phyloP scores from a whole-genome alignment of 441 rosid species.

The Eruca vesicaria region DNA sequence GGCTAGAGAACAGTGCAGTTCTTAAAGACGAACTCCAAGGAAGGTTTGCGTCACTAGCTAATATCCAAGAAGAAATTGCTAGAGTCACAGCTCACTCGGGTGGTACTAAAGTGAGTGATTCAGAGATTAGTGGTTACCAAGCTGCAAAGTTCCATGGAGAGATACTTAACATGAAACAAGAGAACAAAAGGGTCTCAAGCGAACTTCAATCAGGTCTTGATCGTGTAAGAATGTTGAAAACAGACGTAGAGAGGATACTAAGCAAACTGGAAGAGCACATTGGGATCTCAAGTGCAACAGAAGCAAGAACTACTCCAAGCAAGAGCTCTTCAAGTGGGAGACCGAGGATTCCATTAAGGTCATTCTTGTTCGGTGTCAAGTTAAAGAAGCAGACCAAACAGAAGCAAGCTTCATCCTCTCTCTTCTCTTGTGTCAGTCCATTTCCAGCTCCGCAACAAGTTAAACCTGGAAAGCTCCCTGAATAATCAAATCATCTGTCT shows the following conservation, averaged over 20 bases:
- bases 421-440: constrained; percentile 59
- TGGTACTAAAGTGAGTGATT: constrained; percentile 32
- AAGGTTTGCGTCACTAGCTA: constrained; percentile 53
- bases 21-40: constrained; percentile 67
- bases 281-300: constrained; percentile 40
- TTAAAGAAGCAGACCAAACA: constrained; percentile 51
- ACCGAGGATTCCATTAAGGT: constrained; percentile 65
- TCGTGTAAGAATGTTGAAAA: constrained; percentile 44
- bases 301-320: constrained; percentile 10
- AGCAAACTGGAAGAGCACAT: constrained; percentile 55
- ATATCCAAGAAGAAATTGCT: constrained; percentile 68
- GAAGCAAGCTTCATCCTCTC: constrained; percentile 40
- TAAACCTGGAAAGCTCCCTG: constrained; percentile 24
- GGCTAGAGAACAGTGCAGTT: constrained; percentile 71
- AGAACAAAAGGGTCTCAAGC: constrained; percentile 59
- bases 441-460: constrained; percentile 47
- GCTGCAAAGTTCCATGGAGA: constrained; percentile 89
- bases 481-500: neutral
- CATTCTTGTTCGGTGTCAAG: constrained; percentile 86
- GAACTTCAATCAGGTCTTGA: constrained; percentile 58
- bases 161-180: constrained; percentile 89
- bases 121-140: constrained; percentile 52
- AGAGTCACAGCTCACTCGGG: constrained; percentile 39
- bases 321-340: constrained; percentile 35
- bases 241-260: constrained; percentile 54